Conservation (phyloP, 768 basidiomycete species). For the Hypholoma fasciculare region DNA sequence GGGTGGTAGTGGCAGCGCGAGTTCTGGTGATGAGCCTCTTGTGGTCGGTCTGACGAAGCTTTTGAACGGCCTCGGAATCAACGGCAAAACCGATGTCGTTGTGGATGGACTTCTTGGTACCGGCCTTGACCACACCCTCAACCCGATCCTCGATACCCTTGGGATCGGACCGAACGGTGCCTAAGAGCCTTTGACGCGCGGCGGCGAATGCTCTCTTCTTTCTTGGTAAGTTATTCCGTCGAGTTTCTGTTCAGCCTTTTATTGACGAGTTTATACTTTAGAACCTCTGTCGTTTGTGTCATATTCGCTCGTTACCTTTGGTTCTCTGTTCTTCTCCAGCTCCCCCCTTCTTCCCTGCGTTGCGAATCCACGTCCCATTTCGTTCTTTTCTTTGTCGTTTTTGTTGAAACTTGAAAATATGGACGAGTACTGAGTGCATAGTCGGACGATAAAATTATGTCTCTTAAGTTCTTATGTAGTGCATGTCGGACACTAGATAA, state of each 20-base stretch:
- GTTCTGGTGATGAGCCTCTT: slow-evolving; percentile 7
- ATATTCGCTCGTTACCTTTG: not conserved
- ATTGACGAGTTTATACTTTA: not conserved
- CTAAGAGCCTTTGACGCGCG: too few relatives aligned
- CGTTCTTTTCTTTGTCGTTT: not conserved
- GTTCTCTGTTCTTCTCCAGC: slow-evolving; percentile 5
- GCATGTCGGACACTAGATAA: not conserved
- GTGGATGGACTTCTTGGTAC: slow-evolving; percentile 14
- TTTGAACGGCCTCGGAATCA: slow-evolving; percentile 14
- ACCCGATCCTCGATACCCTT: slow-evolving; percentile 8
- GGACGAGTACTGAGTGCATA: too few relatives aligned
- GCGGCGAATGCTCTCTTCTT: not conserved
- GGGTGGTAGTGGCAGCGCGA: not conserved
- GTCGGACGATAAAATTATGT: too few relatives aligned
- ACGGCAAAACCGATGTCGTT: slow-evolving; percentile 9
- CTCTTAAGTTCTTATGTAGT: not conserved
- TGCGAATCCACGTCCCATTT: slow-evolving; percentile 1
- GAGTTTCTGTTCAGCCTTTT: not conserved
- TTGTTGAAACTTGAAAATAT: not conserved
- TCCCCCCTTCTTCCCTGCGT: not conserved
- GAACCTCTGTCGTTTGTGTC: not conserved
- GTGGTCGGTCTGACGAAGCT: slow-evolving; percentile 16
- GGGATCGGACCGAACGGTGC: slow-evolving; percentile 13
- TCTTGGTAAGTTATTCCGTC: not conserved
- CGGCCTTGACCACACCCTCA: slow-evolving; percentile 8